Conservation (phyloP, 2,329 filamentous ascomycete genomes). For the Microcyclosporella mali region DNA sequence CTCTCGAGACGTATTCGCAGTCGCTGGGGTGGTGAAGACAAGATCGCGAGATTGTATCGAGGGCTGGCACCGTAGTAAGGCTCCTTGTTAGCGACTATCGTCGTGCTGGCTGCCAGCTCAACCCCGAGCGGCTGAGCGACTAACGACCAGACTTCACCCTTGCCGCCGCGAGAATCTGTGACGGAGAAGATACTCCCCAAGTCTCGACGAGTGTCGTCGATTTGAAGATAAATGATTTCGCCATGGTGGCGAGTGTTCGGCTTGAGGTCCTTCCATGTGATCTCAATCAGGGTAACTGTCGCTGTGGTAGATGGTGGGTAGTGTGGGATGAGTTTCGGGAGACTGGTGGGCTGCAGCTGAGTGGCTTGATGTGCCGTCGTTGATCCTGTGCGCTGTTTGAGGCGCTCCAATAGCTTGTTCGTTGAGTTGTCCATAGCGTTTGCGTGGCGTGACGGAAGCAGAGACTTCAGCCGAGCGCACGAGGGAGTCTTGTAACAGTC, state of each 20-base stretch:
- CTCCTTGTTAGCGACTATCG: conserved; percentile 6
- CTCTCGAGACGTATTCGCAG: conserved; percentile 1
- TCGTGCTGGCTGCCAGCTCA: neutral
- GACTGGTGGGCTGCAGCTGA: too few species aligned
- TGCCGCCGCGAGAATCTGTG: neutral
- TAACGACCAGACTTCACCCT: conserved; percentile 6
- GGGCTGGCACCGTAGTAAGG: conserved; percentile 4
- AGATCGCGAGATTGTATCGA: neutral
- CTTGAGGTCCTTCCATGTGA: neutral
- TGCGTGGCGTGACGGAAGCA: too few species aligned
- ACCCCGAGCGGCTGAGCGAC: conserved; percentile 4
- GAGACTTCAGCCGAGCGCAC: too few species aligned
- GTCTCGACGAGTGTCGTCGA: neutral
- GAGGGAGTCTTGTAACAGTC: too few species aligned
- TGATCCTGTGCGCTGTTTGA: too few species aligned
- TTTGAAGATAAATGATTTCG: neutral
- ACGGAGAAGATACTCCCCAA: neutral
- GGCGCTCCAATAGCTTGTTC: too few species aligned
- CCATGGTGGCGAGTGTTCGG: neutral
- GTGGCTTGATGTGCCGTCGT: too few species aligned
- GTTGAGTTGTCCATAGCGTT: too few species aligned
- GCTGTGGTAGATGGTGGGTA: too few species aligned
- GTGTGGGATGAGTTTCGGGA: too few species aligned
- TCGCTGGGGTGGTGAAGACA: conserved; percentile 12
- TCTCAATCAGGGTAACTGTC: too few species aligned